Evolutionary conservation across 306 rosid genomes (phyloP).

Genomic region (Vicia faba): DNA sequence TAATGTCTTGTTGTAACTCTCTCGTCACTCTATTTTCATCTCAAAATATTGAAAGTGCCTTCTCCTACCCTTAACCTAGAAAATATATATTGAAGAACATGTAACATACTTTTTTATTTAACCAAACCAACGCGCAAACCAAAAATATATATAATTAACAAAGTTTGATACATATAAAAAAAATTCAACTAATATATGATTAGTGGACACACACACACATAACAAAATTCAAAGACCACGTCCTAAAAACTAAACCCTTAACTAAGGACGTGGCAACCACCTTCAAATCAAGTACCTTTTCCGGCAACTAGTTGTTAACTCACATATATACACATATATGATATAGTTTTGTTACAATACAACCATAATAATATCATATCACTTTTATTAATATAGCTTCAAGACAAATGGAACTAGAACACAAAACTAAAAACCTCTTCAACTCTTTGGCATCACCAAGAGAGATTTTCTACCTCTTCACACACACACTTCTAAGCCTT

Average conservation of each 20-base stretch:
- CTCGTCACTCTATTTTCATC: neutral
- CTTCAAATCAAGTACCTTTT: slow-evolving; percentile 29
- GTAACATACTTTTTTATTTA: neutral
- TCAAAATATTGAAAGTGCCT: neutral
- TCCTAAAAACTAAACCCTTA: slow-evolving; percentile 41
- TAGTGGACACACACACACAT: slow-evolving; percentile 9
- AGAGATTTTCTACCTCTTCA: slow-evolving; percentile 55
- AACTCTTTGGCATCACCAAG: slow-evolving; percentile 27
- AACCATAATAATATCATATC: neutral
- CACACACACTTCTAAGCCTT: slow-evolving; percentile 65
- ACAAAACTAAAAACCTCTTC: slow-evolving; percentile 37
- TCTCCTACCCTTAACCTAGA: neutral
- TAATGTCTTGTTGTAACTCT: neutral
- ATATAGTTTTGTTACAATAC: neutral
- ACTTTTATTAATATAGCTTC: neutral
- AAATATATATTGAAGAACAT: neutral
- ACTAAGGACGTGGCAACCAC: slow-evolving; percentile 66
- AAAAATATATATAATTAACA: slow-evolving; percentile 24
- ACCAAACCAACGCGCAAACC: slow-evolving; percentile 30
- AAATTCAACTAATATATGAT: neutral
- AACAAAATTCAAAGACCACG: slow-evolving; percentile 14
- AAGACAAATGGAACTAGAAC: slow-evolving; percentile 37
- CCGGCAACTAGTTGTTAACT: slow-evolving; percentile 33
- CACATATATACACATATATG: slow-evolving; percentile 23
- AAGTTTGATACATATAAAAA: slow-evolving; percentile 19